Conservation (phyloP, 2,329 filamentous ascomycete genomes). For the Fusarium brachygibbosum region DNA sequence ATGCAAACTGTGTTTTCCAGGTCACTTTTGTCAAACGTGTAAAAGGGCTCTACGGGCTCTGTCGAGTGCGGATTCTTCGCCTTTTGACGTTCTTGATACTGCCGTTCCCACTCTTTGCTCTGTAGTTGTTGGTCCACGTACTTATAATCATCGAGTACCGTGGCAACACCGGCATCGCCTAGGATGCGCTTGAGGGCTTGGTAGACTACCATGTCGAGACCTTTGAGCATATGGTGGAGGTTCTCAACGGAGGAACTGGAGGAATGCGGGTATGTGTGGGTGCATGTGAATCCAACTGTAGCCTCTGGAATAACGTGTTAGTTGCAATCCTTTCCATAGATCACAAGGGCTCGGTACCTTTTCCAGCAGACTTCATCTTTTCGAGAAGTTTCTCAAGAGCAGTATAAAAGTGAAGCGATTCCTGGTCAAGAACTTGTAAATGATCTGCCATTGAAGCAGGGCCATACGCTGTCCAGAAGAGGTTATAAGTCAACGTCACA, state of each 20-base stretch:
- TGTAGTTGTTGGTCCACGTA: neutral
- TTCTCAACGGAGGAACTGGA: constrained; percentile 31
- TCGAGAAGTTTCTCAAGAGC: constrained; percentile 21
- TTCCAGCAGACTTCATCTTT: neutral
- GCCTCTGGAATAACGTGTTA: constrained; percentile 52
- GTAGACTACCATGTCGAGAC: constrained; percentile 61
- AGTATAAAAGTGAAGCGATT: constrained; percentile 20
- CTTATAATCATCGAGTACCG: constrained; percentile 8
- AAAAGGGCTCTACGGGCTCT: neutral
- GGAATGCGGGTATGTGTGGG: constrained; percentile 62
- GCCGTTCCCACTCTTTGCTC: neutral
- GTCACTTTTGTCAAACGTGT: neutral
- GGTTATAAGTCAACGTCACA: constrained; percentile 68
- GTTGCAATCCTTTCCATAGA: fast-evolving
- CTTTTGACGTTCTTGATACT: neutral
- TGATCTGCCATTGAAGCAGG: constrained; percentile 38
- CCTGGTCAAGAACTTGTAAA: constrained; percentile 23
- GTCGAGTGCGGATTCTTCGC: neutral
- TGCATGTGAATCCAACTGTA: constrained; percentile 60
- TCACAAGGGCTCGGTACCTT: neutral
- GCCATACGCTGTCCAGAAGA: constrained; percentile 57
- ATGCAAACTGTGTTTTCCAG: neutral
- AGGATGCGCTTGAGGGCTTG: constrained; percentile 32
- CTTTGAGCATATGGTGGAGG: constrained; percentile 60
- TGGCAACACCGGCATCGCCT: neutral